Base-by-base conservation (phyloP, 257 asterid species). In the Nicotiana benthamiana region DNA sequence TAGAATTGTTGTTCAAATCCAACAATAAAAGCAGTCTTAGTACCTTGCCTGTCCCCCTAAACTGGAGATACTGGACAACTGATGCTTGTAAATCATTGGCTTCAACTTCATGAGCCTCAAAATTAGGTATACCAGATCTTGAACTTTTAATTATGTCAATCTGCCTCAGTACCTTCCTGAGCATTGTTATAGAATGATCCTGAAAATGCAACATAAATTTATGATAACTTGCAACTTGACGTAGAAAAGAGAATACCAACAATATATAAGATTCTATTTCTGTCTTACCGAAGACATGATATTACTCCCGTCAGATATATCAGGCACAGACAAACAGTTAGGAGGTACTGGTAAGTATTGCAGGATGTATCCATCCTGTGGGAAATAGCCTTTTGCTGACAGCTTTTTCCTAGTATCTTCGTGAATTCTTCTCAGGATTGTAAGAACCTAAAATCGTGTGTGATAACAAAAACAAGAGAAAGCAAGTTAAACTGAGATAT, bases 41-140 rank as follows among this genome's bases (percentile, higher is more conserved):
- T 91, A 95, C 99, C 99, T 96, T 96, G 80, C 97, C 94, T 3
- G 98, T 90, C 84, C 99, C 98, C 87, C 99, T 87, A 81, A 84
- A 93, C 79, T 89, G 86, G 86, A 96, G 90, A 88, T 96, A 96
- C 54, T 91, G 97, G 12, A 90, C 90, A 83, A 96, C 92, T 59
- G 97, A 93, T 46, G 92, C 92, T 84, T 96, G 98, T 79, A 96
- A 83, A 65, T 94, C 98, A 74, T 94, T 92, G 4, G 96, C 90
- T 80, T 96, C 99, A 75, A 94, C 90, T 63, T 91, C 92, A 40
- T 92, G 98, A 57, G 99, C 92, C 86, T 89, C 98, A 78, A 96
- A 96, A 84, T 94, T 96, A 22, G 98, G 93, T 79, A 34, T 86
- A 78, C 98, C 99, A 11, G 97, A 90, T 90, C 99, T 94, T 65